Evolutionary conservation across 441 rosid genomes (phyloP).

Genomic region (Populus hybrid): DNA sequence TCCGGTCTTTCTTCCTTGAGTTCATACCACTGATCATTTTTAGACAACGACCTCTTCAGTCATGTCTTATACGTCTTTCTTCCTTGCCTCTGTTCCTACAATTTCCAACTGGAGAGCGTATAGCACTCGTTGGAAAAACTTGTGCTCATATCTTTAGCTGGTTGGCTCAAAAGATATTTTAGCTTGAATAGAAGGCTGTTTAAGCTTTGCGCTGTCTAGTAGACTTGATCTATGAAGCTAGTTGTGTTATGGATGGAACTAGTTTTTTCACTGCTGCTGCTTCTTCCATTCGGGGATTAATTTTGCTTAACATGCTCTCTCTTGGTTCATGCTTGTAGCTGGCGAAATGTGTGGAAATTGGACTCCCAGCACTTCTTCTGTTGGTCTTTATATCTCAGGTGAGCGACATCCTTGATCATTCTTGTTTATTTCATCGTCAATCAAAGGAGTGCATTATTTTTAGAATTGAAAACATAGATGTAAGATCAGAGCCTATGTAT

Average conservation of each 20-base stretch:
- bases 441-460: background rate
- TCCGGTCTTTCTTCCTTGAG: background rate
- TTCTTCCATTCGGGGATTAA: background rate
- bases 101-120: background rate
- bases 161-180: background rate
- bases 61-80: background rate
- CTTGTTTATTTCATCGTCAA: background rate
- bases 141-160: background rate
- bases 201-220: background rate
- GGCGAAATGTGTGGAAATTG: slow-evolving; percentile 78
- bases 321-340: slow-evolving; percentile 41
- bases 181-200: background rate
- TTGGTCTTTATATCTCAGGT: slow-evolving; percentile 77
- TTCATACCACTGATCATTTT: background rate
- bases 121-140: background rate
- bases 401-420: slow-evolving; percentile 10
- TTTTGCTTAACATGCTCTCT: background rate
- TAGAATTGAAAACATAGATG: background rate
- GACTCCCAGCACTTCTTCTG: slow-evolving; percentile 70
- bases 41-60: background rate
- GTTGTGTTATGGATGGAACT: background rate
- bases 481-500: no score
- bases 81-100: background rate
- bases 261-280: background rate
- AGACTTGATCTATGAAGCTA: background rate